Evolutionary conservation across 257 asterid species (phyloP).

Genomic region (Ballota nigra): DNA sequence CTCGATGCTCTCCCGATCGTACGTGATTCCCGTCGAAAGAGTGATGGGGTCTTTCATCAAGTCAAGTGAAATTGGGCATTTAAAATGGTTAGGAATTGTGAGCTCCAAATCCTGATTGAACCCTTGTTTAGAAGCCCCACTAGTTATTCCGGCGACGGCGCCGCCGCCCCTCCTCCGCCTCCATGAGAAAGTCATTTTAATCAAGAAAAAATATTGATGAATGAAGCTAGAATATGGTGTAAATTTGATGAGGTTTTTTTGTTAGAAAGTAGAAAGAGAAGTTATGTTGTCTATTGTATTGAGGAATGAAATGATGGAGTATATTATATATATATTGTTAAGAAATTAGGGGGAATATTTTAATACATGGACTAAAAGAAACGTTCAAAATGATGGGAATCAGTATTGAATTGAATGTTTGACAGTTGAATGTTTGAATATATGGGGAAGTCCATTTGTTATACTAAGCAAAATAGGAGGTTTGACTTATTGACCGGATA

Average conservation of each 20-base stretch:
- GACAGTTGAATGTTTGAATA: constrained; percentile 40
- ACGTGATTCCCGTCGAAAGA: constrained; percentile 60
- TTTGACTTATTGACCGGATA: constrained; percentile 26
- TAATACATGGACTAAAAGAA: constrained; percentile 7
- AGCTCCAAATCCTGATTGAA: constrained; percentile 31
- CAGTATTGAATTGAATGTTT: constrained; percentile 27
- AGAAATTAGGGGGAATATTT: too few relatives aligned
- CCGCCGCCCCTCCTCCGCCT: constrained; percentile 35
- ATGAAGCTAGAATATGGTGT: not conserved
- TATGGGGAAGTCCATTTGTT: not conserved
- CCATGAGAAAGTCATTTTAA: constrained; percentile 42
- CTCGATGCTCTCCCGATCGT: constrained; percentile 66
- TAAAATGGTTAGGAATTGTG: constrained; percentile 44
- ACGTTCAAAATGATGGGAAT: constrained; percentile 34
- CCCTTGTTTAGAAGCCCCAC: not conserved
- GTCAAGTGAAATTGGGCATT: constrained; percentile 63
- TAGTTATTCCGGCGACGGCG: constrained; percentile 13
- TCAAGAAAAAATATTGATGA: not conserved
- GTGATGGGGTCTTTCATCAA: constrained; percentile 72
- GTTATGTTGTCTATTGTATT: not conserved
- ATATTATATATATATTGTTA: not conserved
- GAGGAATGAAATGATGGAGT: not conserved
- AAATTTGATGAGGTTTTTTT: not conserved
- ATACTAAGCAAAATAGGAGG: not conserved
- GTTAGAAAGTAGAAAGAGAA: not conserved